Evolutionary conservation across 495 filamentous ascomycete genomes (phyloP).

Genomic region (Aspergillus sclerotioniger): DNA sequence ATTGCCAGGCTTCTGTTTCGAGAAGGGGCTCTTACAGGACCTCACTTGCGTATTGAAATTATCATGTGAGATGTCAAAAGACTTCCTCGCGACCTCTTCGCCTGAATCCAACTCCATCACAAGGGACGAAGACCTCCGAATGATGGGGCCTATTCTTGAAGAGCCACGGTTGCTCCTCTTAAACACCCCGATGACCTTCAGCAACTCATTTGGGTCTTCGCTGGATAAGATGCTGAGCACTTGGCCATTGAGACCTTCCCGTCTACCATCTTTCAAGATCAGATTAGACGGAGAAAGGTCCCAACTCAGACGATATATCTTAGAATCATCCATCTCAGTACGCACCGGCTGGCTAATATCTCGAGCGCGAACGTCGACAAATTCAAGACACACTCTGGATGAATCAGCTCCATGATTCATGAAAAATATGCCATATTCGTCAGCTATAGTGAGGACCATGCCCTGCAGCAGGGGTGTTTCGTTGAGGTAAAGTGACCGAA

Average conservation of each 20-base stretch:
- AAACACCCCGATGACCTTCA: slow-evolving; percentile 4
- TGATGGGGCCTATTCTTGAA: neutral
- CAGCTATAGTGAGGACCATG: slow-evolving; percentile 5
- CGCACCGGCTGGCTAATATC: neutral
- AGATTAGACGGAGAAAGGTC: neutral
- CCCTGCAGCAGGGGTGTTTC: neutral
- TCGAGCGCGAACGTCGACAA: slow-evolving; percentile 9
- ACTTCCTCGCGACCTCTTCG: slow-evolving; percentile 9
- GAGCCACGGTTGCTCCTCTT: neutral
- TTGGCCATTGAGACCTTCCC: neutral
- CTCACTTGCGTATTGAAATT: neutral
- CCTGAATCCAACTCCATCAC: slow-evolving; percentile 15
- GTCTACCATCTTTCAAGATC: slow-evolving; percentile 11
- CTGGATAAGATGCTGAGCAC: slow-evolving; percentile 7
- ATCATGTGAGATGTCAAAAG: neutral
- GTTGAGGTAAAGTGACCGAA: neutral
- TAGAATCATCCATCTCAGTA: neutral
- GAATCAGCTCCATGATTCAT: slow-evolving; percentile 3
- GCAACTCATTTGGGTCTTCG: slow-evolving; percentile 8
- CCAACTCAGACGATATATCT: neutral
- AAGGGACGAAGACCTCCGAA: slow-evolving; percentile 13
- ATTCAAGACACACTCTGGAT: slow-evolving; percentile 3
- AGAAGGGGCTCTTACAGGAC: too few relatives aligned
- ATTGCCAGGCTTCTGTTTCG: neutral
- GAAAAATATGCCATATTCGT: slow-evolving; percentile 6